Base-by-base conservation (phyloP, 176 grass and related monocot genomes). In the Lolium rigidum region DNA sequence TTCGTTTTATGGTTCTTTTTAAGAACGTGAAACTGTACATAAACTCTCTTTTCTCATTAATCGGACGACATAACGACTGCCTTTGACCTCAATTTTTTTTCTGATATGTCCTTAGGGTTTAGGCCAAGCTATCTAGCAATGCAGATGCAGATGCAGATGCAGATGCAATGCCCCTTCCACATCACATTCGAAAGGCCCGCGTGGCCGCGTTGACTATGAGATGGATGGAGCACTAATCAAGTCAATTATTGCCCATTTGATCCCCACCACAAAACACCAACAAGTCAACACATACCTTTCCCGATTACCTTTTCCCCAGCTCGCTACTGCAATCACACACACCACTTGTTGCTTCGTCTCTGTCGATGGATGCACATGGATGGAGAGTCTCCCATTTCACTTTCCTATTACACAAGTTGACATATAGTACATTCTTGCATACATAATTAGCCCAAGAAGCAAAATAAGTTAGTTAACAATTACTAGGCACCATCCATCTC, bases 211-310 rank as follows among this genome's bases (percentile, higher is more conserved):
- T 75, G 47, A 75, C 72, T 47, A 75, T 51, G 71, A 6, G 44
- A 22, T 73, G 10, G 6, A 25, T 21, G 10, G 3, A 50, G 47
- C 71, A 17, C 31, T 68, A 26, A 64, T 64, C 26, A 49, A 26
- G 44, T 9, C 47, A 75, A 75, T 75, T 52, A 75, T 75, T 75
- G 22, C 6, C 13, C 24, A 52, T 22, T 52, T 41, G 16, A 65
- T 65, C 47, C 47, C 72, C 72, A 52, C 47, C 62, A 65, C 62
- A 14, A 64, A 14, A 64, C 25, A 31, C 31, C 62, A 31, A 31
- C 62, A 65, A 16, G 62, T 65, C 62, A 75, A 16, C 44, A 75
- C 47, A 24, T 28, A 75, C 72, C 72, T 75, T 75, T 75, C 72
- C 72, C 70, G 44, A 7, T 74, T 74, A 49, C 44, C n/a, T 26